These are phyloP conservation scores for Xylaria sp. DNA, from an alignment of 2,329 filamentous ascomycete genomes.

Conservation along the genomic window DNA sequence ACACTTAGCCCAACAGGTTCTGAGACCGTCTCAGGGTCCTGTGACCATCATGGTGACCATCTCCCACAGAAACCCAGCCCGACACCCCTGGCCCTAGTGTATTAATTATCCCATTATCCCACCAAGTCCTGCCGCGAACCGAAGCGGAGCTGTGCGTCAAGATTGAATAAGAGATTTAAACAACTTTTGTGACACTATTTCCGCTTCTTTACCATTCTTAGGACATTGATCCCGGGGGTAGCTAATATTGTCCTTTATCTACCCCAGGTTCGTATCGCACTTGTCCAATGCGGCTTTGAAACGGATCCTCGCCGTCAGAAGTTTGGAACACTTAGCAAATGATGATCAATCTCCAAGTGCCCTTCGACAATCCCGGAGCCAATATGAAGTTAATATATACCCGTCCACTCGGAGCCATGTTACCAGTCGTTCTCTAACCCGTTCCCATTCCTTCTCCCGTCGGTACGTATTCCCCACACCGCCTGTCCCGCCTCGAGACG, in stretches of 20 bases:
- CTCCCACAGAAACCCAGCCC: too few species aligned
- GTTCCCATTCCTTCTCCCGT: constrained; percentile 40
- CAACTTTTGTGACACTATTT: constrained; percentile 3
- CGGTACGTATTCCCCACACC: constrained; percentile 23
- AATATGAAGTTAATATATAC: constrained; percentile 43
- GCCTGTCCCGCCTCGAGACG: constrained; percentile 26
- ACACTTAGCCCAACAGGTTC: too few species aligned
- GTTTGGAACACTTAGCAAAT: constrained; percentile 36
- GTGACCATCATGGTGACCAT: too few species aligned
- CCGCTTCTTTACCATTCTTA: constrained; percentile 11
- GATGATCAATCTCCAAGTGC: constrained; percentile 39
- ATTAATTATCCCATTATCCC: not conserved
- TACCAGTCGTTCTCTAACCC: constrained; percentile 35
- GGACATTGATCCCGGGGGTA: not conserved
- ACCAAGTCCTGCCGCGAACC: not conserved
- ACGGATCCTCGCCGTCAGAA: constrained; percentile 20
- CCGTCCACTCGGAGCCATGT: constrained; percentile 46
- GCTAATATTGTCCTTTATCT: not conserved
- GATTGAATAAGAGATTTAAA: not conserved
- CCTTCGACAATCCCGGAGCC: constrained; percentile 39
- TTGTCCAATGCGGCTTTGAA: constrained; percentile 32
- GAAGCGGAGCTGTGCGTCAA: not conserved
- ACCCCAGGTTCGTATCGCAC: constrained; percentile 8
- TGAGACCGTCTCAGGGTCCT: too few species aligned
- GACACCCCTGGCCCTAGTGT: too few species aligned